Evolutionary conservation across 495 filamentous ascomycete species (phyloP), one percentile per base, ranked within the genome.

Genomic region (Neurospora sp.): DNA sequence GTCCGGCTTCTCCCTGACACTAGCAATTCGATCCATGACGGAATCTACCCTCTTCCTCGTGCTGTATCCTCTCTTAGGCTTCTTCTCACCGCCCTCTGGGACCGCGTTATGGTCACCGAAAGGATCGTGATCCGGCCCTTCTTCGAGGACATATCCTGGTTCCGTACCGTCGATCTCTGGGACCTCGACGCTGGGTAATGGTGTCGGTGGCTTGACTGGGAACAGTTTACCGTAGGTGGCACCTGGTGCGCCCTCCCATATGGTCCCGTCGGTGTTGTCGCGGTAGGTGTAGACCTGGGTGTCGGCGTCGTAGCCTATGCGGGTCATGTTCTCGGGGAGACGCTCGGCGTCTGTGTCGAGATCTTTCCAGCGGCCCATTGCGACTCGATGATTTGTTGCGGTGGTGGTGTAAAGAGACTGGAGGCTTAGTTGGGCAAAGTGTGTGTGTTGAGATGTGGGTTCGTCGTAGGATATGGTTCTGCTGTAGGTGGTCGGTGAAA

Each of bases 261-360:
- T 62, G 40, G 72, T 75, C 31, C 83, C 83, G 59, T 84, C 78
- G 21, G 74, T 59, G 69, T 79, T 76, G 73, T 85, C 82, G 69
- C 79, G 82, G 80, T 83, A 88, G 13, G 82, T 84, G 79, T 88
- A 88, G 28, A 76, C 78, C 72, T 87, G 82, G 5, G 79, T 82
- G 74, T 87, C 85, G 76, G 85, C 86, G 75, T 88, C 86, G 79
- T 88, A 88, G 76, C 83, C 86, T 37, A 86, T 78, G 72, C 86
- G 83, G 21, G 78, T 72, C 84, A 88, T 86, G 77, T 86, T 85
- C 45, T 84, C 82, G 42, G 86, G 86, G 31, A 88, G 81, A 66
- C 86, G 86, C 69, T 86, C 79, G 24, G 84, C 84, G 75, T 88
- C 86, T 70, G 82, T 79, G 70, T 83, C 82, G 77, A 82, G 81